phyloP scores from a whole-genome alignment of 2,329 filamentous ascomycete species.

The Cadophora gregata region DNA sequence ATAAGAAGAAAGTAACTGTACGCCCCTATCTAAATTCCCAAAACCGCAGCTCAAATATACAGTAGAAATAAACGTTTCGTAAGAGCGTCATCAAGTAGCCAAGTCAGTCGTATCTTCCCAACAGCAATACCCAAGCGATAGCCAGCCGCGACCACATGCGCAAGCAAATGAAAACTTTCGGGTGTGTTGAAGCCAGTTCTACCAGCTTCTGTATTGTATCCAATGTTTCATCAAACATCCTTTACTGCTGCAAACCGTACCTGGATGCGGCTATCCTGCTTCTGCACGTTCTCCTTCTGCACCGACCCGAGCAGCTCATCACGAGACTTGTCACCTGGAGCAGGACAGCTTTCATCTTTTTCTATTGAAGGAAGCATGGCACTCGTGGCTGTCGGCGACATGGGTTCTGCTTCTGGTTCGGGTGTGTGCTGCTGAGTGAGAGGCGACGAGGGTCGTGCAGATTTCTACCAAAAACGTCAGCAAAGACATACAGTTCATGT shows the following conservation, averaged over 20 bases:
- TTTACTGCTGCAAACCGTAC: neutral
- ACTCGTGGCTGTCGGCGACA: neutral
- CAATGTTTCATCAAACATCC: neutral
- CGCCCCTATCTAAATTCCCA: neutral
- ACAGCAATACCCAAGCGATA: neutral
- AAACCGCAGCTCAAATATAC: neutral
- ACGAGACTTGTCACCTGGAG: neutral
- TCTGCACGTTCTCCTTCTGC: constrained; percentile 3
- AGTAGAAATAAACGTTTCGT: neutral
- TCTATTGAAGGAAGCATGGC: neutral
- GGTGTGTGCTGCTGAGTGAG: neutral
- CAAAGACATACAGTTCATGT: neutral
- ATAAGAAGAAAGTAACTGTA: neutral
- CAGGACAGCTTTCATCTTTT: neutral
- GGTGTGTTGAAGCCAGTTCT: neutral
- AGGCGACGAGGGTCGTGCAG: neutral
- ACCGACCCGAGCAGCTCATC: neutral
- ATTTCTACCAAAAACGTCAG: neutral
- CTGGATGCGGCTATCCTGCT: neutral
- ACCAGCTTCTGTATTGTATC: neutral
- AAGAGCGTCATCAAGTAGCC: neutral
- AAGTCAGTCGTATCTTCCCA: neutral
- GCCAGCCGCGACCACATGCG: neutral
- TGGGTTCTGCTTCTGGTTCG: no score
- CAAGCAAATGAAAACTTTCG: neutral